Evolutionary conservation across 176 grass and related monocot species (phyloP).

Genomic region (Carex myosuroides): DNA sequence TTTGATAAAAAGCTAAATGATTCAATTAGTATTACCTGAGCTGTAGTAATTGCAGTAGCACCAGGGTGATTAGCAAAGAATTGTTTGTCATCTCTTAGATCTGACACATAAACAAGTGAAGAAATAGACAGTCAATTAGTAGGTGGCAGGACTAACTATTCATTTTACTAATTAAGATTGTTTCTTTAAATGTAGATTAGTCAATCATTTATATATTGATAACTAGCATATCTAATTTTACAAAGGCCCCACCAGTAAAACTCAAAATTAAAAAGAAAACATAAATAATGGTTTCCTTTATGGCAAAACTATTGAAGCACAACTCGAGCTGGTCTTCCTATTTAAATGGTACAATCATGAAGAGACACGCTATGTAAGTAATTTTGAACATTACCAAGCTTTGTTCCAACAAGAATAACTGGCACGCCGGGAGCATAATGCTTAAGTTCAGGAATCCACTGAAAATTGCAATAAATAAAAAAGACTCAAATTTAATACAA

Average conservation of each 20-base stretch:
- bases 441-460: constrained; percentile 79
- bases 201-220: not conserved
- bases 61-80: constrained; percentile 36
- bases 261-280: not conserved
- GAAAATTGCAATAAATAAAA: not conserved
- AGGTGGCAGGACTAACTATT: not conserved
- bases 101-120: constrained; percentile 15
- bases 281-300: not conserved
- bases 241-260: not conserved
- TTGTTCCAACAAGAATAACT: constrained; percentile 66
- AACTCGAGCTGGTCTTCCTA: not conserved
- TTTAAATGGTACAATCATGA: not conserved
- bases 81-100: constrained; percentile 40
- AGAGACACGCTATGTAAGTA: not conserved
- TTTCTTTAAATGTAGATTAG: not conserved
- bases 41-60: constrained; percentile 32
- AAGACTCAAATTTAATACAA: not conserved
- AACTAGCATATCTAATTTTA: not conserved
- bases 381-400: constrained; percentile 44
- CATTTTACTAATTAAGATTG: not conserved
- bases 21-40: constrained; percentile 18
- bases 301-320: not conserved
- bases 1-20: not conserved
- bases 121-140: not conserved
- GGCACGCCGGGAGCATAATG: constrained; percentile 76